These are phyloP conservation scores for Vitis hybrid DNA, from an alignment of 177 flowering plant species.

Conservation along the genomic window DNA sequence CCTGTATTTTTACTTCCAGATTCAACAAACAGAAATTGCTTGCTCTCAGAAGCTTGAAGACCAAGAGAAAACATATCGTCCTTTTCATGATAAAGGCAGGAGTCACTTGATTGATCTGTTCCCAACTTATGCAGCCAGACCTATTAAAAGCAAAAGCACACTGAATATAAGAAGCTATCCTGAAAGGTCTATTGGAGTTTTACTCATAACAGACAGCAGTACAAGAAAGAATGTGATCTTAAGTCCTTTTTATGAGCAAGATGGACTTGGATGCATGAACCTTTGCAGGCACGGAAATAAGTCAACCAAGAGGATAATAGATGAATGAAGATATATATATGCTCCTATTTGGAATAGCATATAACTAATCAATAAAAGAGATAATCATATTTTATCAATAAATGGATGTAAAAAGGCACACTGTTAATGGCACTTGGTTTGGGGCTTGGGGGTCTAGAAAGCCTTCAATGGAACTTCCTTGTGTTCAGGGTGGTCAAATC, in stretches of 20 bases:
- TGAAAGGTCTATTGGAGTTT: not conserved
- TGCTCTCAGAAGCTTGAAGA: conserved; percentile 84
- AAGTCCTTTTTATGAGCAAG: too few species aligned
- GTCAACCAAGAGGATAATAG: too few species aligned
- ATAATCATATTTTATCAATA: too few species aligned
- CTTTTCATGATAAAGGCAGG: conserved; percentile 63
- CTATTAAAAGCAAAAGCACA: conserved; percentile 25
- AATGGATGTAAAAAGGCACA: too few species aligned
- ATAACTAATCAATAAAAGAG: too few species aligned
- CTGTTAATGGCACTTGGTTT: conserved; percentile 85
- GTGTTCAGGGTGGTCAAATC: conserved; percentile 88
- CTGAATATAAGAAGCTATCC: not conserved
- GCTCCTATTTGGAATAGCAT: too few species aligned
- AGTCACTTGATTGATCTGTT: conserved; percentile 53
- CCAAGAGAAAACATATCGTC: conserved; percentile 75
- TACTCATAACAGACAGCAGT: too few species aligned
- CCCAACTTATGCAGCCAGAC: conserved; percentile 73
- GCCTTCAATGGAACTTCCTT: conserved; percentile 67
- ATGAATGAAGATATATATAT: too few species aligned
- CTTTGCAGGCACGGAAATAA: too few species aligned
- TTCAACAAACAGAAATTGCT: conserved; percentile 69
- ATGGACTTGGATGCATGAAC: too few species aligned
- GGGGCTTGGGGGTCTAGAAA: conserved; percentile 97
- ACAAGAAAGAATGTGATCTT: too few species aligned
- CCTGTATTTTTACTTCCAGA: conserved; percentile 85